These are phyloP conservation scores for Verruconis gallopava DNA, from an alignment of 2,329 filamentous ascomycete genomes.

Conservation along the genomic window DNA sequence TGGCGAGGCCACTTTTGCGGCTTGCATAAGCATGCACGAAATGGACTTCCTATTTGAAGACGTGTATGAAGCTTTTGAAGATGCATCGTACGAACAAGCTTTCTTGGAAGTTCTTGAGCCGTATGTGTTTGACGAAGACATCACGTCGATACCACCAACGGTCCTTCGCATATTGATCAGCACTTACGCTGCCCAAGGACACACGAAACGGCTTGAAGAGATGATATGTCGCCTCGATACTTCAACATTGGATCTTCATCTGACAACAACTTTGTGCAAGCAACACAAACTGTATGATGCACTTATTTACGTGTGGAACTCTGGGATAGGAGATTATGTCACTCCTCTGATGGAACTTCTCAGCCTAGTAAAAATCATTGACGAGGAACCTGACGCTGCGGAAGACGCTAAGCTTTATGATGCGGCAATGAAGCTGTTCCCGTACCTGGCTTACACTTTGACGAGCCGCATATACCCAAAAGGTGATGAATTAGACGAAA, in stretches of 20 bases:
- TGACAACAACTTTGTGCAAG: slow-evolving; percentile 82
- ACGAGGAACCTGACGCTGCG: slow-evolving; percentile 41
- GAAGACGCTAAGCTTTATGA: slow-evolving; percentile 47
- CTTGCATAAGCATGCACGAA: slow-evolving; percentile 66
- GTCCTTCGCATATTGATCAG: slow-evolving; percentile 77
- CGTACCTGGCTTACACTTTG: slow-evolving; percentile 82
- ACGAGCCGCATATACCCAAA: slow-evolving; percentile 89
- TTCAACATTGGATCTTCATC: slow-evolving; percentile 81
- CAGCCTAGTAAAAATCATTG: slow-evolving; percentile 44
- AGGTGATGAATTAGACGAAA: slow-evolving; percentile 59
- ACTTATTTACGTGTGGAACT: slow-evolving; percentile 93
- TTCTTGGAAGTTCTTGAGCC: slow-evolving; percentile 85
- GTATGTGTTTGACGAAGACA: slow-evolving; percentile 66
- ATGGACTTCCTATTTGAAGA: slow-evolving; percentile 81
- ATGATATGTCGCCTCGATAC: slow-evolving; percentile 91
- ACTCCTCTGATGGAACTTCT: slow-evolving; percentile 80
- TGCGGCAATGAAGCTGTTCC: slow-evolving; percentile 81
- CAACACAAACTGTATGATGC: slow-evolving; percentile 89
- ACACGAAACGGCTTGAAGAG: slow-evolving; percentile 73
- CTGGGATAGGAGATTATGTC: slow-evolving; percentile 76
- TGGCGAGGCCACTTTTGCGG: slow-evolving; percentile 69
- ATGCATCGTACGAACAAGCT: slow-evolving; percentile 55
- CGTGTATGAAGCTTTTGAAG: slow-evolving; percentile 81
- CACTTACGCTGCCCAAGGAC: slow-evolving; percentile 64
- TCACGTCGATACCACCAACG: slow-evolving; percentile 63